A percentile compares a stretch with the other conserved stretches of the same genome.
phyloP scores from a whole-genome alignment of 257 asterid species.

The Plectranthus barbatus region DNA sequence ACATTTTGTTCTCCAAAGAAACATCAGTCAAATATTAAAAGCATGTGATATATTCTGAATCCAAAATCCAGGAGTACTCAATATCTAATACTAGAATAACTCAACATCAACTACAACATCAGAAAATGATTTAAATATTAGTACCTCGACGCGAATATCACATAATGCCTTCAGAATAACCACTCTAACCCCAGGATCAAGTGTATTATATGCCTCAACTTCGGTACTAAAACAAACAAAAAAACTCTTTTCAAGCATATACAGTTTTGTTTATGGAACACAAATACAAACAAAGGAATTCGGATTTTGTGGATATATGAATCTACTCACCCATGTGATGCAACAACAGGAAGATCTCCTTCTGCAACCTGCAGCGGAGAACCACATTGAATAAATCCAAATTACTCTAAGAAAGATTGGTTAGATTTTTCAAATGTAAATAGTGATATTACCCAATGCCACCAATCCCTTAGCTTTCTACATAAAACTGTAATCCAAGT shows the following conservation, averaged over 20 bases:
- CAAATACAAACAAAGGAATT: slow-evolving; percentile 1
- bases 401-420: slow-evolving; percentile 2
- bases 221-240: slow-evolving; percentile 56
- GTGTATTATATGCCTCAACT: slow-evolving; percentile 64
- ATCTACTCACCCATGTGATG: slow-evolving; percentile 85
- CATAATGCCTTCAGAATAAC: slow-evolving; percentile 92
- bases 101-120: slow-evolving; percentile 6
- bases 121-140: not conserved
- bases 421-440: slow-evolving; percentile 1
- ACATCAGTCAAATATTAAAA: not conserved
- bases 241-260: slow-evolving; percentile 6
- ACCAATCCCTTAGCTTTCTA: slow-evolving; percentile 93
- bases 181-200: slow-evolving; percentile 89
- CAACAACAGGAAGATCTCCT: slow-evolving; percentile 90
- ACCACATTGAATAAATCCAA: slow-evolving; percentile 15
- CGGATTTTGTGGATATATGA: not conserved
- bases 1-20: not conserved
- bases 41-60: not conserved
- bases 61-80: not conserved
- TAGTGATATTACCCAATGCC: slow-evolving; percentile 85
- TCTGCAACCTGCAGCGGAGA: slow-evolving; percentile 73
- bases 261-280: not conserved
- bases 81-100: slow-evolving; percentile 6
- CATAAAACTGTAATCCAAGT: slow-evolving; percentile 97
- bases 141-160: slow-evolving; percentile 98